Evolutionary conservation across 441 rosid genomes (phyloP).

Genomic region (Kokia cookei): DNA sequence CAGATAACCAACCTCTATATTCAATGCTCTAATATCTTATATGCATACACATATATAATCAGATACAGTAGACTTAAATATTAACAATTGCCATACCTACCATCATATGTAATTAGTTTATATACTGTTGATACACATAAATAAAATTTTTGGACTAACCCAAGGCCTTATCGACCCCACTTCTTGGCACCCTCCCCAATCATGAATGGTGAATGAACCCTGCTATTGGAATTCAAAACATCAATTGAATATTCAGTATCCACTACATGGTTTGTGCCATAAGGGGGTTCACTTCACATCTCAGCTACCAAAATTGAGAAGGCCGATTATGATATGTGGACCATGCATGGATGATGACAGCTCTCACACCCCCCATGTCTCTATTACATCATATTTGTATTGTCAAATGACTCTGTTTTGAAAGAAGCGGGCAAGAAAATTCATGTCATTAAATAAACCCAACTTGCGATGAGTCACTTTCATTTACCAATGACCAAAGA

Average conservation of each 20-base stretch:
- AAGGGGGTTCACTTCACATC: neutral
- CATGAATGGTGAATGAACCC: neutral
- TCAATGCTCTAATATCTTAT: no score
- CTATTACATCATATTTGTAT: neutral
- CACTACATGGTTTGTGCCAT: neutral
- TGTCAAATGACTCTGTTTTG: neutral
- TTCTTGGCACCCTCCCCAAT: neutral
- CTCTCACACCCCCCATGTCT: neutral
- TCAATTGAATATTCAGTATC: neutral
- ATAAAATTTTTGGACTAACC: neutral
- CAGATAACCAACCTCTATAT: no score
- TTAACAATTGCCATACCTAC: no score
- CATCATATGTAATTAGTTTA: no score
- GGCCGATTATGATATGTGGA: neutral
- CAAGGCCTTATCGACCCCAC: neutral
- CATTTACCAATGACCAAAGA: conserved; percentile 6
- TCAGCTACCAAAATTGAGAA: neutral
- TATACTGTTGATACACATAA: no score
- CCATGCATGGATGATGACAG: conserved; percentile 5
- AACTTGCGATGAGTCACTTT: conserved; percentile 11
- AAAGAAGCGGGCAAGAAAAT: neutral
- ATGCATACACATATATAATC: no score
- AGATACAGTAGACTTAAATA: no score
- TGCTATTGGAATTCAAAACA: neutral
- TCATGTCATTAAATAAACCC: neutral